Base-by-base conservation (phyloP, 2,329 filamentous ascomycete genomes). In the Nothophaeocryptopus gaeumannii region DNA sequence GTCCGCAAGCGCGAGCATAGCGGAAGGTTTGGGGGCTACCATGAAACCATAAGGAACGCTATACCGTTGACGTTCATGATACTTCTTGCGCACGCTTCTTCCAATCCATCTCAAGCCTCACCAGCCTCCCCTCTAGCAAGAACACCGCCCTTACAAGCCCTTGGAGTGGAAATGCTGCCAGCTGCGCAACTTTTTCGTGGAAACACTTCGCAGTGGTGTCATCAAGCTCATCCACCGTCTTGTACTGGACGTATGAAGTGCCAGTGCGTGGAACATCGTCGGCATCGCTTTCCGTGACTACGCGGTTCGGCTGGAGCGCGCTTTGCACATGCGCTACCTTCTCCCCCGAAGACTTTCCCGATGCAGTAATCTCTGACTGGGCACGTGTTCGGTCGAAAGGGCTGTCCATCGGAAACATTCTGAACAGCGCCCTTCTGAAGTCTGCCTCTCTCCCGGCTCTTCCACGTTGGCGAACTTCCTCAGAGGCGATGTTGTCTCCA, bases 401-500 rank as follows among this genome's bases (percentile, higher is more conserved):
- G 16, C 49, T 33, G 26, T 52, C 38, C 31, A 51, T 43, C 8
- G 74, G 72, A 50, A 77, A 77, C 63, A 74, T 65, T 4, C 64
- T 55, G 53, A 72, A 72, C 30, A 77, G 55, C 5, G 66, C 64
- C 38, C 63, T 63, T 31, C 67, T 63, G 53, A 74, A 74, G 26
- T 74, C 70, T 31, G 67, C 67, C 16, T 69, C 66, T 34, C 56
- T 46, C 15, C 56, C 60, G 49, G 59, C 55, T 15, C 63, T 59
- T 11, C 63, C 65, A 9, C 64, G 61, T 30, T 69, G 65, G 10
- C 67, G 60, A 12, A 68, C 60, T 44, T 70, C 67, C 48, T 78
- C 73, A 54, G 75, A 73, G 39, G 81, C 68, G 74, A 83, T 88
- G 38, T 78, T 85, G 50, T 77, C 76, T 63, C 88, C 83, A 64